Percentiles rank a stretch among this genome's conserved stretches.
Evolutionary conservation across 2,329 filamentous ascomycete genomes (phyloP).

Genomic region (Alternaria solani): DNA sequence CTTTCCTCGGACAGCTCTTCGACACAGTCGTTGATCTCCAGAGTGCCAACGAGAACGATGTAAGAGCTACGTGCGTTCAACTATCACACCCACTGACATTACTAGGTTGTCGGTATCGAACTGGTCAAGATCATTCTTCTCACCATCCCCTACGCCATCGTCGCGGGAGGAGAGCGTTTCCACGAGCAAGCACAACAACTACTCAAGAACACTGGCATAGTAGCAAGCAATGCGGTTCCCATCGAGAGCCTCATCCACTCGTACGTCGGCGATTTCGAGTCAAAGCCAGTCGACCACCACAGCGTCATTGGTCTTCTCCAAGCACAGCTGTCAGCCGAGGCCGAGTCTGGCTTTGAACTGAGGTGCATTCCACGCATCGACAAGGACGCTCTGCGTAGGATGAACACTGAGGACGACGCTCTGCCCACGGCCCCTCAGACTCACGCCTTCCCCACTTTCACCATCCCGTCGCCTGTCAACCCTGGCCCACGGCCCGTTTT

Average conservation of each 20-base stretch:
- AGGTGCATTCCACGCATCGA: slow-evolving; percentile 67
- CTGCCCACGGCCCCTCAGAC: slow-evolving; percentile 62
- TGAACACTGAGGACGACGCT: slow-evolving; percentile 65
- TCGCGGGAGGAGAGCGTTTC: slow-evolving; percentile 49
- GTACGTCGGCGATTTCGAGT: slow-evolving; percentile 71
- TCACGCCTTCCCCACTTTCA: slow-evolving; percentile 79
- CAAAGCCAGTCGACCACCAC: slow-evolving; percentile 68
- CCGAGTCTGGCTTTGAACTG: slow-evolving; percentile 77
- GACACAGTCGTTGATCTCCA: slow-evolving; percentile 89
- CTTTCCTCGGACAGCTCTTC: slow-evolving; percentile 88
- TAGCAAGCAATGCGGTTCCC: slow-evolving; percentile 85
- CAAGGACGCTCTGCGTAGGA: slow-evolving; percentile 57
- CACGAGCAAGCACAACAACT: slow-evolving; percentile 77
- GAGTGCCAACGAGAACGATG: slow-evolving; percentile 91
- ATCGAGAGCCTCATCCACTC: slow-evolving; percentile 88
- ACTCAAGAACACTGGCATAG: slow-evolving; percentile 93
- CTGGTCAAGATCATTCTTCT: slow-evolving; percentile 96
- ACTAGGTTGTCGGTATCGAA: slow-evolving; percentile 72
- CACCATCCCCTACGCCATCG: slow-evolving; percentile 85
- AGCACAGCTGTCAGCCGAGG: slow-evolving; percentile 82
- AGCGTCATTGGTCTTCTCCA: slow-evolving; percentile 85
- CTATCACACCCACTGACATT: slow-evolving; percentile 21
- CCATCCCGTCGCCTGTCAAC: slow-evolving; percentile 76
- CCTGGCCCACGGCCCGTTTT: slow-evolving; percentile 80
- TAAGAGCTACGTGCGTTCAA: slow-evolving; percentile 57